These are phyloP conservation scores for Trypanosoma vivax DNA, from an alignment of 208 protist species.

Conservation along the genomic window DNA sequence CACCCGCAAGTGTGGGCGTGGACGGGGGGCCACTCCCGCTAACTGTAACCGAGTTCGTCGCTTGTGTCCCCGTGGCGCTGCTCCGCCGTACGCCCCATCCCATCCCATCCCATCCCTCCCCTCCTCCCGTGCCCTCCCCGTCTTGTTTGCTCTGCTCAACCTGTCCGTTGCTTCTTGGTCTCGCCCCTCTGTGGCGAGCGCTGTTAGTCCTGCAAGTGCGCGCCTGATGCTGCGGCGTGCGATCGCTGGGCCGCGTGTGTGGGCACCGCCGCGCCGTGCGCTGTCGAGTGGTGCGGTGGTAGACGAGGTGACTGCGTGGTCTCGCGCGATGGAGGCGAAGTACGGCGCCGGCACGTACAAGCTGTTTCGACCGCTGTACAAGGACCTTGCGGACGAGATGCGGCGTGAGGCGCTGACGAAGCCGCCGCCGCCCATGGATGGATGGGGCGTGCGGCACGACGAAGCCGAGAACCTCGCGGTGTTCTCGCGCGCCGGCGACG, in stretches of 20 bases:
- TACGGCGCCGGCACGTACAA: conserved; percentile 69
- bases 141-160: too few relatives aligned
- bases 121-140: too few relatives aligned
- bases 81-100: too few relatives aligned
- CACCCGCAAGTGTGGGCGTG: not conserved
- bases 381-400: conserved; percentile 76
- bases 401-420: conserved; percentile 57
- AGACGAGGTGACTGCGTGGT: conserved; percentile 30
- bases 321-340: conserved; percentile 28
- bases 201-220: conserved; percentile 1
- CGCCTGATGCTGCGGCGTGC: conserved; percentile 5
- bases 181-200: not conserved
- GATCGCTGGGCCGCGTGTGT: not conserved
- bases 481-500: conserved; percentile 39
- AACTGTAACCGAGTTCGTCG: too few relatives aligned
- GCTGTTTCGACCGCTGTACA: conserved; percentile 76
- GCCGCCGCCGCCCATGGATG: conserved; percentile 54
- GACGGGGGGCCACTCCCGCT: too few relatives aligned
- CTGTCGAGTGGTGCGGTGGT: conserved; percentile 20
- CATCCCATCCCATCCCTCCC: too few relatives aligned
- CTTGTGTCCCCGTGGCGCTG: too few relatives aligned
- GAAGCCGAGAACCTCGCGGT: conserved; percentile 40
- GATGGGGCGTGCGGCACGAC: conserved; percentile 42
- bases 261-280: not conserved
- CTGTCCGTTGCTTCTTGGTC: conserved; percentile 3